Conservation (phyloP, 106 monocot species). For the Dendrobium nobile region DNA sequence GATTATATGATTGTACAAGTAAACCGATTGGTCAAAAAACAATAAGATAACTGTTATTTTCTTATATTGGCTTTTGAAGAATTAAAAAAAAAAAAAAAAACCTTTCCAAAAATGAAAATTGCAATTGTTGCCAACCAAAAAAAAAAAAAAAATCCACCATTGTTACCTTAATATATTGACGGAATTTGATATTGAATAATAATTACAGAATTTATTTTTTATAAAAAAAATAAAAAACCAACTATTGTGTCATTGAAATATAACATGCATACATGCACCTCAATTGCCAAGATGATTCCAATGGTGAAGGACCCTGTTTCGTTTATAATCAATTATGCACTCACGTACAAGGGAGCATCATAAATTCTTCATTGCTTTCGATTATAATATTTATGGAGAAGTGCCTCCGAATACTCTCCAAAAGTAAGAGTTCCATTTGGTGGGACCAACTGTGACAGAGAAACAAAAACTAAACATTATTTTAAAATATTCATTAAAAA, state of each 20-base stretch:
- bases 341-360: background rate
- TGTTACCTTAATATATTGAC: too few species aligned
- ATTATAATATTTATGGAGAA: constrained; percentile 62
- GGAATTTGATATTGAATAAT: too few species aligned
- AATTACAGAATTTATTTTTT: too few species aligned
- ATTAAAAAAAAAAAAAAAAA: too few species aligned
- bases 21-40: too few species aligned
- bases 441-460: constrained; percentile 43
- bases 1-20: too few species aligned
- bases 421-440: constrained; percentile 67
- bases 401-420: constrained; percentile 76
- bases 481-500: background rate
- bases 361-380: constrained; percentile 1
- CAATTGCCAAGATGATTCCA: background rate
- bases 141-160: too few species aligned
- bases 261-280: background rate
- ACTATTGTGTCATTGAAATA: background rate
- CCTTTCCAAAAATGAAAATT: too few species aligned
- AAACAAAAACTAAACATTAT: background rate
- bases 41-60: too few species aligned
- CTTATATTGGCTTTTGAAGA: too few species aligned
- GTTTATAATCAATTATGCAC: background rate
- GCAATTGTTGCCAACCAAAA: too few species aligned
- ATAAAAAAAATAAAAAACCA: background rate
- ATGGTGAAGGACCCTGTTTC: background rate